Conservation (phyloP, 2,329 filamentous ascomycete species). For the Monosporascus sp. region DNA sequence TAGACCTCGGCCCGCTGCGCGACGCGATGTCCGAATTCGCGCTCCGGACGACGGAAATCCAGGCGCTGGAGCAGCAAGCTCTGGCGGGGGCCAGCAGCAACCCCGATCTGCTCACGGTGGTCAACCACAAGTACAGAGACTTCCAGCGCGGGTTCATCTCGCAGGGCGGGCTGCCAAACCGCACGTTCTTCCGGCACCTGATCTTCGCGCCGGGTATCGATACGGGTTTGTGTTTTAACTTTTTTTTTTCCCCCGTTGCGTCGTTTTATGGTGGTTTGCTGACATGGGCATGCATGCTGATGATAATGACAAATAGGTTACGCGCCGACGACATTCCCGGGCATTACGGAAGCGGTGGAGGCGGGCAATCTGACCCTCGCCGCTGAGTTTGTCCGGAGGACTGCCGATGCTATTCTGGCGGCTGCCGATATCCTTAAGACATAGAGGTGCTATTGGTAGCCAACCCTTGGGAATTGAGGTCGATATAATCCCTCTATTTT, state of each 20-base stretch:
- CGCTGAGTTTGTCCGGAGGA: slow-evolving; percentile 21
- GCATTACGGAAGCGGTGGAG: slow-evolving; percentile 23
- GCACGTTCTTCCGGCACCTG: slow-evolving; percentile 42
- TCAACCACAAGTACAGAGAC: slow-evolving; percentile 43
- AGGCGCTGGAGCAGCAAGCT: slow-evolving; percentile 27
- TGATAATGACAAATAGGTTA: slow-evolving; percentile 15
- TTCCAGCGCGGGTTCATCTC: slow-evolving; percentile 45
- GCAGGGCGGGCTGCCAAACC: slow-evolving; percentile 39
- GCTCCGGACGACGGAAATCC: slow-evolving; percentile 25
- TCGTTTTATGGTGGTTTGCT: too few relatives aligned
- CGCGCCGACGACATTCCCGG: slow-evolving; percentile 26
- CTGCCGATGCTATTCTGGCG: slow-evolving; percentile 20
- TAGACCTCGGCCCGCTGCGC: slow-evolving; percentile 34
- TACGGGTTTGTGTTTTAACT: slow-evolving; percentile 30
- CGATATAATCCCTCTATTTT: too few relatives aligned
- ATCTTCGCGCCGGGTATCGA: slow-evolving; percentile 43
- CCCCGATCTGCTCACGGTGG: slow-evolving; percentile 25
- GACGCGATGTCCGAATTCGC: slow-evolving; percentile 34
- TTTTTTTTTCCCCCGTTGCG: too few relatives aligned
- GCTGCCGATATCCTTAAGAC: slow-evolving; percentile 22
- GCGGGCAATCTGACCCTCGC: slow-evolving; percentile 22
- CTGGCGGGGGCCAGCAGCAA: slow-evolving; percentile 17
- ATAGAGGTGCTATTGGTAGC: slow-evolving; percentile 1
- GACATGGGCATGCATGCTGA: too few relatives aligned
- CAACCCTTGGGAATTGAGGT: neutral